Evolutionary conservation across 805 yeast genomes (phyloP).

Genomic region (Danielia oregonensis): DNA sequence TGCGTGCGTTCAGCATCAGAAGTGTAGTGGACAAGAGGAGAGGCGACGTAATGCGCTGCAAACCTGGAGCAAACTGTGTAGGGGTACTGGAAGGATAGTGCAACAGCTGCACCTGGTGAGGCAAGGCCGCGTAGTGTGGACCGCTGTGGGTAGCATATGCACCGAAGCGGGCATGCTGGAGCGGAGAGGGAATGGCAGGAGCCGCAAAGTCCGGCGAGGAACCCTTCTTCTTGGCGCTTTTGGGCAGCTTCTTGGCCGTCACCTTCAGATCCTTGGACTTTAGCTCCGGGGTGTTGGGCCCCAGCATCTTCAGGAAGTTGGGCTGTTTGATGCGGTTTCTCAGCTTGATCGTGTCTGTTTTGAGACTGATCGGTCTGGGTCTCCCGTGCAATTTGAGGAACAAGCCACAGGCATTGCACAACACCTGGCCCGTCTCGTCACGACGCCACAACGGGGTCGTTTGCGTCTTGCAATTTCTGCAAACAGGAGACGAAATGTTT

Average conservation of each 20-base stretch:
- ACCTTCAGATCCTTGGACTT: conserved; percentile 44
- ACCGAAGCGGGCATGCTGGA: conserved; percentile 8
- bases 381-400: conserved; percentile 89
- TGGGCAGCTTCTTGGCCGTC: conserved; percentile 23
- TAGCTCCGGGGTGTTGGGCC: conserved; percentile 55
- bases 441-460: conserved; percentile 96
- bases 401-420: conserved; percentile 95
- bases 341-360: conserved; percentile 89
- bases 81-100: conserved; percentile 70
- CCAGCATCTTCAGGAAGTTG: conserved; percentile 31
- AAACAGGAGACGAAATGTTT: conserved; percentile 62
- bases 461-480: conserved; percentile 88
- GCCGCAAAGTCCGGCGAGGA: conserved; percentile 2
- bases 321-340: conserved; percentile 76
- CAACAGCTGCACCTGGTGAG: conserved; percentile 45
- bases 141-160: conserved; percentile 13
- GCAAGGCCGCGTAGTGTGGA: conserved; percentile 21
- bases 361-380: conserved; percentile 85
- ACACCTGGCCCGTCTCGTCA: conserved; percentile 81
- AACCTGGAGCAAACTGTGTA: conserved; percentile 63
- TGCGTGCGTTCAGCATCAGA: conserved; percentile 38
- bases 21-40: conserved; percentile 52
- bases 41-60: conserved; percentile 63
- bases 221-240: conserved; percentile 10
- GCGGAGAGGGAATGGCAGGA: conserved; percentile 13